Evolutionary conservation across 345 rosid genomes (phyloP).

Genomic region (Moricandia arvensis): DNA sequence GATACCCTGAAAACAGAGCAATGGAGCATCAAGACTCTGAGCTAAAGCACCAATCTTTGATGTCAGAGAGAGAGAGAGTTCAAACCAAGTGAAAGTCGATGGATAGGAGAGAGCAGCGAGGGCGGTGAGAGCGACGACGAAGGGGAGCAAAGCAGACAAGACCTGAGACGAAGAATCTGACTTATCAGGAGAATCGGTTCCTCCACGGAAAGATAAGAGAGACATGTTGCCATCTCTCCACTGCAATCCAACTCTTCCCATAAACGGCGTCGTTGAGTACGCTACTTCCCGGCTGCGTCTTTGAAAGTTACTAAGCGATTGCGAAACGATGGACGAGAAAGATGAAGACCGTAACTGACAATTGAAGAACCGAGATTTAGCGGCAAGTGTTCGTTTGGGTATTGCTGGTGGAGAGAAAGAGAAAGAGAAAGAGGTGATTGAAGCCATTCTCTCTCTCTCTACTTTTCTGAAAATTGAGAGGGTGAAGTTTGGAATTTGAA

Average conservation of each 20-base stretch:
- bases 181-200: slow-evolving; percentile 38
- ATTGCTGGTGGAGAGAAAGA: slow-evolving; percentile 28
- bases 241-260: slow-evolving; percentile 72
- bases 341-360: slow-evolving; percentile 2
- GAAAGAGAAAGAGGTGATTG: slow-evolving; percentile 30
- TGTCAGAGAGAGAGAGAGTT: not conserved
- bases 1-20: slow-evolving; percentile 65
- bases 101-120: slow-evolving; percentile 82
- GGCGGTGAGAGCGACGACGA: slow-evolving; percentile 82
- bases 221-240: slow-evolving; percentile 78
- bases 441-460: slow-evolving; percentile 38
- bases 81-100: slow-evolving; percentile 82
- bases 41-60: not conserved
- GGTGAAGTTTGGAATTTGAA: slow-evolving; percentile 19
- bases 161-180: slow-evolving; percentile 67
- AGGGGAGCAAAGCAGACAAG: slow-evolving; percentile 86
- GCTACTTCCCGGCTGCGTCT: slow-evolving; percentile 41
- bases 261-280: slow-evolving; percentile 68
- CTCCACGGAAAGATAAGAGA: slow-evolving; percentile 57
- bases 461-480: not conserved
- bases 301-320: slow-evolving; percentile 14
- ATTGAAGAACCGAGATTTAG: not conserved
- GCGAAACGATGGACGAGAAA: not conserved
- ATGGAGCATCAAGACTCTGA: not conserved
- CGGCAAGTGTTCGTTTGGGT: slow-evolving; percentile 19